These are phyloP conservation scores for Striga hermonthica DNA, from an alignment of 305 asterid species.

Conservation along the genomic window DNA sequence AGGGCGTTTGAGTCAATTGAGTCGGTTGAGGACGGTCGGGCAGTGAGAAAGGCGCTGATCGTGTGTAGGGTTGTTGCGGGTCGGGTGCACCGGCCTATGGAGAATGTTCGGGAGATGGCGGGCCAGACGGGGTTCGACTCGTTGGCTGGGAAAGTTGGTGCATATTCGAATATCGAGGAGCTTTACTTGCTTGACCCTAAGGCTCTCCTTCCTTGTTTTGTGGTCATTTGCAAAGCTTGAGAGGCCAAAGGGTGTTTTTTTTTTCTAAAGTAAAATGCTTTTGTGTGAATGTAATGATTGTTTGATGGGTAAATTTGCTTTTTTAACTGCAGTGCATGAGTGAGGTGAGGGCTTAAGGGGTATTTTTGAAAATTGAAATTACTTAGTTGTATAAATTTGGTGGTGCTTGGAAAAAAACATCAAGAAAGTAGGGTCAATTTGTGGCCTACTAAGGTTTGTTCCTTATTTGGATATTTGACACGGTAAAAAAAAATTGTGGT, in stretches of 20 bases:
- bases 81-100: constrained; percentile 82
- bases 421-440: no score
- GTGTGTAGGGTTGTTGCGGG: constrained; percentile 91
- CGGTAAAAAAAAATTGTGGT: no score
- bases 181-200: constrained; percentile 77
- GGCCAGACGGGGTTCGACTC: constrained; percentile 80
- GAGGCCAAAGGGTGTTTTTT: no score
- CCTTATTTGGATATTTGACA: no score
- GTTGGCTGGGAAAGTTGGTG: constrained; percentile 80
- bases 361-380: no score
- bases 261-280: neutral
- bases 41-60: constrained; percentile 58
- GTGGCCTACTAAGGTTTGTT: no score
- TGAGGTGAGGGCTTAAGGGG: no score
- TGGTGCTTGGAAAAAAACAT: no score
- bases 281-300: no score
- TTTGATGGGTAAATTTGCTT: no score
- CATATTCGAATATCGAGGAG: constrained; percentile 82
- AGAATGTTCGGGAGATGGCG: constrained; percentile 68
- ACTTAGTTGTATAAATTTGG: no score
- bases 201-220: constrained; percentile 88
- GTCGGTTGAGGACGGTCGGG: constrained; percentile 34
- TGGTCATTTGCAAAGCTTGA: constrained; percentile 74
- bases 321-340: no score
- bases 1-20: constrained; percentile 67